Evolutionary conservation across 441 rosid species (phyloP).

Genomic region (Flueggea neowawraea): DNA sequence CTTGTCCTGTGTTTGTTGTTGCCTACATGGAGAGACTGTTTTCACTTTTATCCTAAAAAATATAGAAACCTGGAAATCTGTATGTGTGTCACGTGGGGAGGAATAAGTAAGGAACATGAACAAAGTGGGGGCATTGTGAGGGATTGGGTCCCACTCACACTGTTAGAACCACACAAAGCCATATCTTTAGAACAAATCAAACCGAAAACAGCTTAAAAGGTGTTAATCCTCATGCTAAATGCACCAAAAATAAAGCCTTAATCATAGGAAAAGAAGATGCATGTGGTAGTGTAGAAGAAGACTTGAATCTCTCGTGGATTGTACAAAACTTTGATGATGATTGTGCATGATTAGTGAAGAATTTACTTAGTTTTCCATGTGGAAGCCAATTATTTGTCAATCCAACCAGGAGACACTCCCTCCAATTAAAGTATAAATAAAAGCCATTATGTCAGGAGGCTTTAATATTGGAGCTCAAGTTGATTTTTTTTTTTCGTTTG

Average conservation of each 20-base stretch:
- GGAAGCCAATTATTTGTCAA: slow-evolving; percentile 10
- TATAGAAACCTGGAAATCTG: slow-evolving; percentile 1
- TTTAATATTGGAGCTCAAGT: too few relatives aligned
- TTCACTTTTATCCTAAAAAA: neutral
- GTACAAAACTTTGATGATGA: slow-evolving; percentile 18
- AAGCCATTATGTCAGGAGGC: slow-evolving; percentile 9
- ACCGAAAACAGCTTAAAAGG: too few relatives aligned
- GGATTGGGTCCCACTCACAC: too few relatives aligned
- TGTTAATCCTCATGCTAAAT: neutral
- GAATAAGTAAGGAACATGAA: slow-evolving; percentile 12
- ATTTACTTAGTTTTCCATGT: slow-evolving; percentile 8
- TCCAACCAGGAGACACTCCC: slow-evolving; percentile 20
- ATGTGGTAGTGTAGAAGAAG: too few relatives aligned
- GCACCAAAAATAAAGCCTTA: slow-evolving; percentile 10
- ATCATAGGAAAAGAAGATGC: slow-evolving; percentile 2
- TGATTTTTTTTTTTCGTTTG: neutral
- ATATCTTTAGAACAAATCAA: too few relatives aligned
- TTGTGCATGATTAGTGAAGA: slow-evolving; percentile 31
- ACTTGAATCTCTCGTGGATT: too few relatives aligned
- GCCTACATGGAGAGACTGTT: slow-evolving; percentile 9
- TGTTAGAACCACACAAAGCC: too few relatives aligned
- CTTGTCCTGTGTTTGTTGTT: slow-evolving; percentile 22
- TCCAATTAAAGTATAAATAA: neutral
- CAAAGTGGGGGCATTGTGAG: too few relatives aligned
- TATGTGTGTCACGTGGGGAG: slow-evolving; percentile 27